These are phyloP conservation scores for Meyerozyma smithsonii DNA, from an alignment of 1,139 yeast species.

Conservation along the genomic window DNA sequence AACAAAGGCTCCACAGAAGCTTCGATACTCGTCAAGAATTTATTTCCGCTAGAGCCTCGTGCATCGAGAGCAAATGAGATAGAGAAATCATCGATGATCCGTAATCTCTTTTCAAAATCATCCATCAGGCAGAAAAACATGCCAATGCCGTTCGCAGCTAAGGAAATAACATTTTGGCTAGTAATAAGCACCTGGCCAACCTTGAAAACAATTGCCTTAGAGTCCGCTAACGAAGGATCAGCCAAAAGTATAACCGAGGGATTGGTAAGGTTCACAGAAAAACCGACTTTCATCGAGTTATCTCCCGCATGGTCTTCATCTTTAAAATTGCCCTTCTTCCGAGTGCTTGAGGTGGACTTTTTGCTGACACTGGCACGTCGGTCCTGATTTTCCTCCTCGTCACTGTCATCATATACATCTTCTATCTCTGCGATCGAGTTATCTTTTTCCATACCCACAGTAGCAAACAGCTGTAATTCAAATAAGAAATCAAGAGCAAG, in stretches of 20 bases:
- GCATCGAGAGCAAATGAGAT: slow-evolving; percentile 70
- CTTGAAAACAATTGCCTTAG: slow-evolving; percentile 89
- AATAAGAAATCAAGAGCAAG: slow-evolving; percentile 82
- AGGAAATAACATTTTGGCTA: slow-evolving; percentile 58
- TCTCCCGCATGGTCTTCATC: slow-evolving; percentile 2
- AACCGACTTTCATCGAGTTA: slow-evolving; percentile 29
- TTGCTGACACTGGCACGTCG: slow-evolving; percentile 1
- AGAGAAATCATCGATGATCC: slow-evolving; percentile 88
- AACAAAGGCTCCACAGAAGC: slow-evolving; percentile 77
- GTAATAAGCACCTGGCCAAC: slow-evolving; percentile 74
- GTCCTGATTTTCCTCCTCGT: slow-evolving; percentile 9
- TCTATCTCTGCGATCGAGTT: slow-evolving; percentile 10
- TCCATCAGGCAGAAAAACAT: slow-evolving; percentile 82
- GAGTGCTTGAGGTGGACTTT: background rate
- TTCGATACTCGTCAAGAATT: slow-evolving; percentile 58
- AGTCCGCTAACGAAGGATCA: slow-evolving; percentile 60
- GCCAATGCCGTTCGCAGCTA: slow-evolving; percentile 78
- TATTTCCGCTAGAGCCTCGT: slow-evolving; percentile 56
- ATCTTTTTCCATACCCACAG: slow-evolving; percentile 34
- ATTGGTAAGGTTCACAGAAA: slow-evolving; percentile 68
- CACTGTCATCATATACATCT: slow-evolving; percentile 13
- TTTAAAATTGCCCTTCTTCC: slow-evolving; percentile 9
- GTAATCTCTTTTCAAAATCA: slow-evolving; percentile 51
- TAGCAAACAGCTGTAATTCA: slow-evolving; percentile 64
- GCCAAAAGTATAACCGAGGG: slow-evolving; percentile 79